Evolutionary conservation across 2,329 filamentous ascomycete species (phyloP).

Genomic region (Diaporthe sp.): DNA sequence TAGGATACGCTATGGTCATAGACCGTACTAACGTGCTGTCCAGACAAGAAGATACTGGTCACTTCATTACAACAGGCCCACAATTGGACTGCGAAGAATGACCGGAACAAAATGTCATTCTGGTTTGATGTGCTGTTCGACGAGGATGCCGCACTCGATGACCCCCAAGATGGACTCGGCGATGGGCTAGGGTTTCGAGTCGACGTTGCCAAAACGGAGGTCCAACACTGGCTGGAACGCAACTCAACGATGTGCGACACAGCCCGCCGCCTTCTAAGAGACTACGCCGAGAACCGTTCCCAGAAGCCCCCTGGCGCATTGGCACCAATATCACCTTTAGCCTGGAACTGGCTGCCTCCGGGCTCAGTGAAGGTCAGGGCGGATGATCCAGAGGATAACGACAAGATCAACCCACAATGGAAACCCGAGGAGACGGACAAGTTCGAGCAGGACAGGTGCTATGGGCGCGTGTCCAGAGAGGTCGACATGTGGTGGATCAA

Average conservation of each 20-base stretch:
- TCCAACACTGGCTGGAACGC: conserved; percentile 73
- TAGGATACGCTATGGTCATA: background rate
- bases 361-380: conserved; percentile 51
- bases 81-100: conserved; percentile 79
- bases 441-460: conserved; percentile 70
- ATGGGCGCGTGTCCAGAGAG: conserved; percentile 74
- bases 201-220: conserved; percentile 70
- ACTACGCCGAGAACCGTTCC: conserved; percentile 66
- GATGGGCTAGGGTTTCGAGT: conserved; percentile 68
- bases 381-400: conserved; percentile 52
- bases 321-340: conserved; percentile 64
- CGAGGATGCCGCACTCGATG: conserved; percentile 61
- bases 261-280: conserved; percentile 66
- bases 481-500: conserved; percentile 76
- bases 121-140: conserved; percentile 78
- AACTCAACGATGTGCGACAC: conserved; percentile 72
- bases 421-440: conserved; percentile 67
- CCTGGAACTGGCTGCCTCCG: conserved; percentile 69
- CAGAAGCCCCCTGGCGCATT: conserved; percentile 65
- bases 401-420: conserved; percentile 64
- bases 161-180: conserved; percentile 65
- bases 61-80: conserved; percentile 77
- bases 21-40: conserved; percentile 42
- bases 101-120: conserved; percentile 78
- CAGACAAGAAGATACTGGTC: conserved; percentile 76